Percentiles rank a stretch among this genome's conserved stretches.
phyloP scores from a whole-genome alignment of 495 filamentous ascomycete genomes.

The Sabuloglossum arenarium region DNA sequence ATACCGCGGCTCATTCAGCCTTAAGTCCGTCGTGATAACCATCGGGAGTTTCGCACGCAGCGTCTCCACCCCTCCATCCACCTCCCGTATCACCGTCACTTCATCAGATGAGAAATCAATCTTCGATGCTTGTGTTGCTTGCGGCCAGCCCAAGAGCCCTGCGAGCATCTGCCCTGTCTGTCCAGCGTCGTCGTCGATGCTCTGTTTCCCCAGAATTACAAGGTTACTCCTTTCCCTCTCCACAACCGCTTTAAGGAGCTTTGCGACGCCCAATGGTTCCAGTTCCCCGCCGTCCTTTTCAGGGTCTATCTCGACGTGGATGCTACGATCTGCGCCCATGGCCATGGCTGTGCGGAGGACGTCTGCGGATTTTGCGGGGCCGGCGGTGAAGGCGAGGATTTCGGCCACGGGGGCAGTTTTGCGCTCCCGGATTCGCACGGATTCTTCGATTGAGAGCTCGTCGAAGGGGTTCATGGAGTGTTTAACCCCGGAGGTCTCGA shows the following conservation, averaged over 20 bases:
- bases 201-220: constrained; percentile 90
- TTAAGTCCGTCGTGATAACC: constrained; percentile 85
- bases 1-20: constrained; percentile 89
- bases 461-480: constrained; percentile 98
- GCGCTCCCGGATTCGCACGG: constrained; percentile 78
- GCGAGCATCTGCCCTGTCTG: constrained; percentile 99
- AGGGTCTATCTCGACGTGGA: constrained; percentile 59
- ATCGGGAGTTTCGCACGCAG: constrained; percentile 63
- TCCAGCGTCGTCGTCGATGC: constrained; percentile 84
- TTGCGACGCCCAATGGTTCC: constrained; percentile 84
- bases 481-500: constrained; percentile 83
- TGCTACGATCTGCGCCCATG: constrained; percentile 84
- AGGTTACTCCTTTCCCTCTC: constrained; percentile 69
- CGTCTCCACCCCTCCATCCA: constrained; percentile 90
- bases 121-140: constrained; percentile 80
- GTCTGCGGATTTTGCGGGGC: constrained; percentile 69
- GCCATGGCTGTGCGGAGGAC: constrained; percentile 90
- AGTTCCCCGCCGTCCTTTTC: constrained; percentile 31
- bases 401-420: constrained; percentile 46
- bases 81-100: constrained; percentile 66
- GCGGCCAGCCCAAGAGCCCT: constrained; percentile 73
- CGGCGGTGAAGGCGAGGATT: constrained; percentile 76
- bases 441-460: constrained; percentile 92
- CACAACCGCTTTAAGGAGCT: constrained; percentile 60
- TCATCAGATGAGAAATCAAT: constrained; percentile 41